Base-by-base conservation (phyloP, 148 eudicot genomes). In the Nepenthes gracilis region DNA sequence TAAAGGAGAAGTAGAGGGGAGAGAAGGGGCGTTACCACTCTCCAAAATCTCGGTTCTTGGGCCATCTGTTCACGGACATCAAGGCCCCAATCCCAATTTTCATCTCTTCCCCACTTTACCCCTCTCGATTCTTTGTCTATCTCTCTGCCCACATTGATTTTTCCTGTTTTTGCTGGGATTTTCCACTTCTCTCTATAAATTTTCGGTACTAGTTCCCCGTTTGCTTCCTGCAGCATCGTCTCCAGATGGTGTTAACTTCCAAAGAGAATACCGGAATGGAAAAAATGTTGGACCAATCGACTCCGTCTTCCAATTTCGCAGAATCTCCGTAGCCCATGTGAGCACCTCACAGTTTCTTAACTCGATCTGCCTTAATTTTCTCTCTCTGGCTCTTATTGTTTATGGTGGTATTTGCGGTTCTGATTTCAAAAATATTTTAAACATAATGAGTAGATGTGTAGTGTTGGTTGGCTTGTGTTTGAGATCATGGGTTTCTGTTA, bases 51-150 rank as follows among this genome's bases (percentile, higher is more conserved):
- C 73, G 73, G 50, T 72, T 71, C 72, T 69, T 63, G 82, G 71
- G 78, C 80, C 86, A 75, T 72, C 75, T 74, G 35, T 50, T 77
- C 84, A 63, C 88, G 63, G 64, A 66, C 47, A 60, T 51, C 79
- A 63, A 81, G 69, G 73, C 58, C 45, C 55, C 55, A 55, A 33
- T 12, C 5, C 9, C 10, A n/a, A n/a, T 23, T 55, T 55, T 33
- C 12, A 2, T 55, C 23, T 1, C 7, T 55, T 55, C 9, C 49
- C 56, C 37, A 23, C 23, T 23, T 23, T 23, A 23, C 23, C 47
- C 43, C 55, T 38, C 66, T 69, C 60, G 53, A 23, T 55, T 57
- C 33, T 63, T 58, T 48, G 43, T 60, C 36, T 15, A 9, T 54
- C 59, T n/a, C 71, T 58, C 54, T 36, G 15, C 36, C 40, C n/a